Evolutionary conservation across 805 yeast genomes (phyloP).

Genomic region (Candida khao-thaluensis): DNA sequence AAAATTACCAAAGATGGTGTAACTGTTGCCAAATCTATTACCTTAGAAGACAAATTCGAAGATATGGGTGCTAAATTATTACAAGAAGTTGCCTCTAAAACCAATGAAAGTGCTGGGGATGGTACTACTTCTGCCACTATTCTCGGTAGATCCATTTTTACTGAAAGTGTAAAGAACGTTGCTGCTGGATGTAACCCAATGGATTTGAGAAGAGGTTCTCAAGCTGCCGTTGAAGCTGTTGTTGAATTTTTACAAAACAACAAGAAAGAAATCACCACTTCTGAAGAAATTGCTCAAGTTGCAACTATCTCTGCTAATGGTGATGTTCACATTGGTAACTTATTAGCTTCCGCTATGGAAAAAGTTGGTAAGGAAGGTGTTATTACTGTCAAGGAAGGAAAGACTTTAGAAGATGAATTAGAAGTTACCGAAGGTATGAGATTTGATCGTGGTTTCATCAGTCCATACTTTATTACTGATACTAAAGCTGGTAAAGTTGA

Average conservation of each 20-base stretch:
- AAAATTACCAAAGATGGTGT: slow-evolving; percentile 99
- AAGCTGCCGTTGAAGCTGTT: slow-evolving; percentile 93
- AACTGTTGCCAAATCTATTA: slow-evolving; percentile 87
- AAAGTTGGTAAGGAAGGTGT: slow-evolving; percentile 99
- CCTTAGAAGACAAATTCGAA: slow-evolving; percentile 85
- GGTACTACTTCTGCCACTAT: slow-evolving; percentile 99
- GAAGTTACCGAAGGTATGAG: slow-evolving; percentile 97
- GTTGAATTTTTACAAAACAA: slow-evolving; percentile 78
- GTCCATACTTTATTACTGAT: slow-evolving; percentile 95
- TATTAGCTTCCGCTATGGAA: slow-evolving; percentile 92
- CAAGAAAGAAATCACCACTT: slow-evolving; percentile 90
- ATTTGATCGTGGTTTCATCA: slow-evolving; percentile 95
- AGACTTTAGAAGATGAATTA: slow-evolving; percentile 92
- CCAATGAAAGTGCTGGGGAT: slow-evolving; percentile 97
- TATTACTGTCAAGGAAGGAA: slow-evolving; percentile 95
- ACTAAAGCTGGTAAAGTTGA: slow-evolving; percentile 91
- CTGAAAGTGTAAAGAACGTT: slow-evolving; percentile 93
- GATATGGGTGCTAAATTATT: slow-evolving; percentile 93
- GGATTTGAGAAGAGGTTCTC: slow-evolving; percentile 96
- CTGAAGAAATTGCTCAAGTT: slow-evolving; percentile 95
- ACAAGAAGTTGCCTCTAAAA: slow-evolving; percentile 96
- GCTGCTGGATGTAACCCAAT: slow-evolving; percentile 99
- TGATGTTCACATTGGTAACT: slow-evolving; percentile 84
- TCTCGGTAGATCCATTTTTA: slow-evolving; percentile 90
- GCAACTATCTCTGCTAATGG: slow-evolving; percentile 98